A percentile compares a stretch with the other conserved stretches of the same genome.
Evolutionary conservation across 192 early-diverging fungal species (phyloP).

Genomic region (Rhizophlyctis rosea): DNA sequence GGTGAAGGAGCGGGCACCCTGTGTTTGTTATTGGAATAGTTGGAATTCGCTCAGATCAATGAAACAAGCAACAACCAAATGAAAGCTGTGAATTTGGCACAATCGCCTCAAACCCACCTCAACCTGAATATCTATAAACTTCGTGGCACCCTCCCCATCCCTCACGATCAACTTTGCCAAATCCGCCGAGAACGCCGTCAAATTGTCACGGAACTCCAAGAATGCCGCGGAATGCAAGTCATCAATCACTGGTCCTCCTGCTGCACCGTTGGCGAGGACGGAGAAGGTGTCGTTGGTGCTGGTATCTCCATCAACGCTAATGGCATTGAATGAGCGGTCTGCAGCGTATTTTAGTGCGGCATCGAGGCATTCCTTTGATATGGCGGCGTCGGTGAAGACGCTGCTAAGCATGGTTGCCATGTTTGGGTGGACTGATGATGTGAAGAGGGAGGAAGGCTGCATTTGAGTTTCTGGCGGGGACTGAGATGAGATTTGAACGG

Average conservation of each 20-base stretch:
- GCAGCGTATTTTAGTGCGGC: constrained; percentile 75
- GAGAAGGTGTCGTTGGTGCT: constrained; percentile 94
- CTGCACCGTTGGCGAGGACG: constrained; percentile 82
- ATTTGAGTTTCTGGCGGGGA: no score
- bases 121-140: constrained; percentile 89
- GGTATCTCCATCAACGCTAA: constrained; percentile 94
- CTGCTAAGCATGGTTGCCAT: constrained; percentile 93
- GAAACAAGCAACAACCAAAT: no score
- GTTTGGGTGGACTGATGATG: constrained; percentile 75
- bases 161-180: constrained; percentile 86
- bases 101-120: constrained; percentile 44
- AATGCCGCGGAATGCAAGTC: constrained; percentile 49
- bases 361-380: constrained; percentile 64
- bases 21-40: no score
- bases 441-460: neutral
- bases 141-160: constrained; percentile 97
- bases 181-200: constrained; percentile 82
- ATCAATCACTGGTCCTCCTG: no score
- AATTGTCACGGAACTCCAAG: constrained; percentile 61
- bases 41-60: no score
- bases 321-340: constrained; percentile 92
- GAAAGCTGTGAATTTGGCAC: no score
- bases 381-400: constrained; percentile 79
- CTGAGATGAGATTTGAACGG: no score
- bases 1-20: constrained; percentile 68